These are phyloP conservation scores for Emmonsia crescens DNA, from an alignment of 2,329 filamentous ascomycete species.

Conservation along the genomic window DNA sequence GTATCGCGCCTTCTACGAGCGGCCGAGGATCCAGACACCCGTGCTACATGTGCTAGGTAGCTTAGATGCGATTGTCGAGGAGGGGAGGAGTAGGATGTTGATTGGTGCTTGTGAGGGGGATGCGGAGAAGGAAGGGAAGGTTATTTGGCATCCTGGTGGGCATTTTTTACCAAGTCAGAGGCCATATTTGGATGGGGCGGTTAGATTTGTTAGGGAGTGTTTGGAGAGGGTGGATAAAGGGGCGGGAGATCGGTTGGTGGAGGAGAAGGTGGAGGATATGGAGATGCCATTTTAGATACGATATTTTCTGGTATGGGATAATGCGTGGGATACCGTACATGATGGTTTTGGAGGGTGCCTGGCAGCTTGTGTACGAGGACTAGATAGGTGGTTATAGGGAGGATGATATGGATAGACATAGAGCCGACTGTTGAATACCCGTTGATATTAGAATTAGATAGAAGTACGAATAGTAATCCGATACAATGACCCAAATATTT, in stretches of 20 bases:
- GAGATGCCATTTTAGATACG: slow-evolving; percentile 49
- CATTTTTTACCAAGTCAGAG: slow-evolving; percentile 80
- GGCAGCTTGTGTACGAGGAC: not conserved
- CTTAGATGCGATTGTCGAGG: slow-evolving; percentile 80
- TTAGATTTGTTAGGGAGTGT: slow-evolving; percentile 55
- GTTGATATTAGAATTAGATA: slow-evolving; percentile 1
- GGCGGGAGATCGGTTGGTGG: slow-evolving; percentile 24
- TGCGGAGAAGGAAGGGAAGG: slow-evolving; percentile 41
- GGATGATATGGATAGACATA: not conserved
- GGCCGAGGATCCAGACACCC: slow-evolving; percentile 61
- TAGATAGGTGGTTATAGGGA: not conserved
- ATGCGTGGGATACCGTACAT: not conserved
- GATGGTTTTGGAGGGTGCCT: not conserved
- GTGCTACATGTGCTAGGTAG: slow-evolving; percentile 73
- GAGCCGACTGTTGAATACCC: not conserved
- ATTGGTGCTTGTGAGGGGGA: slow-evolving; percentile 52
- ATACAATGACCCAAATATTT: not conserved
- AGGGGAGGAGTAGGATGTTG: slow-evolving; percentile 56
- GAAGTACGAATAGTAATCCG: not conserved
- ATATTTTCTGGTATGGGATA: not conserved
- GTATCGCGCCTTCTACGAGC: slow-evolving; percentile 59
- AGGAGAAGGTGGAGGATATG: slow-evolving; percentile 56
- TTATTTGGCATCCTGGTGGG: slow-evolving; percentile 71
- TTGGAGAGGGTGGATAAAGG: slow-evolving; percentile 28
- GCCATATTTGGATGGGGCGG: slow-evolving; percentile 67